Percentiles rank a stretch among this genome's conserved stretches.
Evolutionary conservation across 176 grass and related monocot genomes (phyloP).

Genomic region (Musa acuminata): DNA sequence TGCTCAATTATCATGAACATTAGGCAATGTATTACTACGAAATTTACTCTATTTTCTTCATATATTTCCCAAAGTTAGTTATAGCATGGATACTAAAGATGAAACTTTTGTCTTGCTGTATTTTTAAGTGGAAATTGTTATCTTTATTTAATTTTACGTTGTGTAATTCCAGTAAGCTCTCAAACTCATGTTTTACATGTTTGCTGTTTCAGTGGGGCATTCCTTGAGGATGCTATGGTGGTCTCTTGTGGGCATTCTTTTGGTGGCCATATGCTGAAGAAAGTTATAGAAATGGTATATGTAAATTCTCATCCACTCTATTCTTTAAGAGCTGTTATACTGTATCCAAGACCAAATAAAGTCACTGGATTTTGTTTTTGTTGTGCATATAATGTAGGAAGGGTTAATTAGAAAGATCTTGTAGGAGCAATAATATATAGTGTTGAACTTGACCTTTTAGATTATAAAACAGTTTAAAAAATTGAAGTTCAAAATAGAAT

Average conservation of each 20-base stretch:
- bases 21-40: neutral
- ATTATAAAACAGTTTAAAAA: too few species aligned
- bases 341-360: neutral
- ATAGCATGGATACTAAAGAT: too few species aligned
- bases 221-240: slow-evolving; percentile 86
- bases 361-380: neutral
- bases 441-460: too few species aligned
- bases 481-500: too few species aligned
- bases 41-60: neutral
- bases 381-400: neutral
- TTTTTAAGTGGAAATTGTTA: neutral
- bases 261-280: slow-evolving; percentile 70
- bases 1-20: too few species aligned
- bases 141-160: neutral
- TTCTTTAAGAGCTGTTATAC: too few species aligned
- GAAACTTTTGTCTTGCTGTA: too few species aligned
- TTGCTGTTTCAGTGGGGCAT: slow-evolving; percentile 39
- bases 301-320: neutral
- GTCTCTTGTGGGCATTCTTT: slow-evolving; percentile 75
- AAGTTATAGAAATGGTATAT: slow-evolving; percentile 62
- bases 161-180: neutral
- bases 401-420: neutral
- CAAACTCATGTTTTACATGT: slow-evolving; percentile 1
- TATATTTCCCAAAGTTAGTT: neutral
- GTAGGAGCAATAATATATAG: neutral